These are phyloP conservation scores for Citeromyces siamensis DNA, from an alignment of 1,139 yeast genomes.

Conservation along the genomic window DNA sequence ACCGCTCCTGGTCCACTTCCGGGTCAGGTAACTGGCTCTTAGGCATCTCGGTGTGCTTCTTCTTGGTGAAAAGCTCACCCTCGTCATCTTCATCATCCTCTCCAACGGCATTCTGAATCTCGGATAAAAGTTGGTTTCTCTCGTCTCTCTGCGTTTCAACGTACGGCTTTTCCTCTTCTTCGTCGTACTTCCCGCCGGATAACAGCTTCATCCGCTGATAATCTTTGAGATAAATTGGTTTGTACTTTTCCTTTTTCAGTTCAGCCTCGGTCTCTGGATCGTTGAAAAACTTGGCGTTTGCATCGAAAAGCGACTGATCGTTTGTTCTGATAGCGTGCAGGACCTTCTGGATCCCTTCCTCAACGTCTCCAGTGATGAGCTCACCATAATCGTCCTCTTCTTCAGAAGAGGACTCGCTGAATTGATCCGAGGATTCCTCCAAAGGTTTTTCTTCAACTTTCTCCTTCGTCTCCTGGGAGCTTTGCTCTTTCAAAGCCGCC, in stretches of 20 bases:
- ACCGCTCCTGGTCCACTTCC: constrained; percentile 45
- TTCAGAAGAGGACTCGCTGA: constrained; percentile 34
- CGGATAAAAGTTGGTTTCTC: constrained; percentile 55
- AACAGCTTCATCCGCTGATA: constrained; percentile 79
- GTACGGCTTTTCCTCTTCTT: constrained; percentile 47
- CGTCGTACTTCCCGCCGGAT: constrained; percentile 35
- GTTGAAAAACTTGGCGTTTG: constrained; percentile 45
- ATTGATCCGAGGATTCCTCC: constrained; percentile 16
- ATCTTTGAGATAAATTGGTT: constrained; percentile 84
- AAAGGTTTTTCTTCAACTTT: constrained; percentile 6
- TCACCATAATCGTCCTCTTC: constrained; percentile 94
- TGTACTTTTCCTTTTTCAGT: constrained; percentile 25
- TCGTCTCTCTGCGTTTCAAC: constrained; percentile 70
- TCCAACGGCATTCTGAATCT: constrained; percentile 41
- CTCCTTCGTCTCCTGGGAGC: constrained; percentile 12
- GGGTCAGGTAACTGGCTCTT: constrained; percentile 51
- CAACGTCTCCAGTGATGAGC: constrained; percentile 75
- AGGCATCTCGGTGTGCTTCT: constrained; percentile 27
- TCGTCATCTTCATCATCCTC: constrained; percentile 31
- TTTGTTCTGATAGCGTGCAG: constrained; percentile 55
- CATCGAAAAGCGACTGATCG: constrained; percentile 55
- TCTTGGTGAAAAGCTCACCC: constrained; percentile 45
- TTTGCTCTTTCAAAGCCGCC: constrained; percentile 19
- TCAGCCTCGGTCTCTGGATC: constrained; percentile 33
- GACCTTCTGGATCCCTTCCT: constrained; percentile 64